A percentile compares a stretch with the other conserved stretches of the same genome.
phyloP scores from a whole-genome alignment of 805 yeast genomes.

The Lachancea meyersii region DNA sequence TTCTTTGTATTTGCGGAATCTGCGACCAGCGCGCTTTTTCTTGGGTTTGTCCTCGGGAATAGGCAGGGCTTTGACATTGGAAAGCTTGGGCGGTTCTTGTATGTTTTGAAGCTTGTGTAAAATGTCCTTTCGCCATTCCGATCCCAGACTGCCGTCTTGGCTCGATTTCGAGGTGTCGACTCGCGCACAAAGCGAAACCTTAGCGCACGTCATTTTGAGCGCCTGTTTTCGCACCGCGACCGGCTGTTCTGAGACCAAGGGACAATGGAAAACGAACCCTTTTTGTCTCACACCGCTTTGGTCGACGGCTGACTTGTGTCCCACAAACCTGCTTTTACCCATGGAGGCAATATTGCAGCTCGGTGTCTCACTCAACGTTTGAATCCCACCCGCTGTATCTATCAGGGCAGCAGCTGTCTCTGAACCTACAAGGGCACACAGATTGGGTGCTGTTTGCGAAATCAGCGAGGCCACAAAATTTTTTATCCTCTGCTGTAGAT shows the following conservation, averaged over 20 bases:
- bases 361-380: slow-evolving; percentile 60
- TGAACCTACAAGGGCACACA: slow-evolving; percentile 66
- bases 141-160: slow-evolving; percentile 50
- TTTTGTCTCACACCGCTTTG: slow-evolving; percentile 48
- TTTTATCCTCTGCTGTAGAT: slow-evolving; percentile 40
- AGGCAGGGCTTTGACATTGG: slow-evolving; percentile 64
- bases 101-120: slow-evolving; percentile 59
- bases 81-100: slow-evolving; percentile 68
- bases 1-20: slow-evolving; percentile 74
- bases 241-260: slow-evolving; percentile 53
- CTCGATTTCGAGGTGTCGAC: slow-evolving; percentile 51
- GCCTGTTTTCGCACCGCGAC: slow-evolving; percentile 59
- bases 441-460: slow-evolving; percentile 68
- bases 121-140: slow-evolving; percentile 54
- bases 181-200: slow-evolving; percentile 75
- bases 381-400: slow-evolving; percentile 61
- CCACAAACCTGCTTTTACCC: slow-evolving; percentile 44
- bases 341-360: slow-evolving; percentile 78
- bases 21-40: slow-evolving; percentile 80
- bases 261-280: slow-evolving; percentile 63
- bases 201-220: slow-evolving; percentile 72
- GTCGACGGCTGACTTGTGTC: slow-evolving; percentile 32
- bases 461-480: slow-evolving; percentile 52
- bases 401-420: slow-evolving; percentile 67
- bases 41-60: slow-evolving; percentile 69